Percentiles rank a stretch among this genome's conserved stretches.
Conservation (phyloP, 208 protist species). For the Trypanosoma melophagium region DNA sequence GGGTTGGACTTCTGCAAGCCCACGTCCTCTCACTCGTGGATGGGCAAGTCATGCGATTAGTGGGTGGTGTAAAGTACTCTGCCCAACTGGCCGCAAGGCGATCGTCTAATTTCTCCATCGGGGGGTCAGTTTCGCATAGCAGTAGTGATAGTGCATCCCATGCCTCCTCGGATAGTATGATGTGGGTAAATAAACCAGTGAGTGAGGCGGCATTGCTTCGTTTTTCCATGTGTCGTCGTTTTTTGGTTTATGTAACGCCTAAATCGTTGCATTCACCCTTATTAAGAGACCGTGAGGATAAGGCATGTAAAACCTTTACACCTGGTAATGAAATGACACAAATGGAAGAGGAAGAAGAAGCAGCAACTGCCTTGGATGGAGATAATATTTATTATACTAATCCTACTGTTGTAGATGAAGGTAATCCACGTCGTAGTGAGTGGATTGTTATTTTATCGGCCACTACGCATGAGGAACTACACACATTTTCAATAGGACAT, state of each 20-base stretch:
- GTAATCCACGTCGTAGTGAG: conserved; percentile 20
- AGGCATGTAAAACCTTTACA: not conserved
- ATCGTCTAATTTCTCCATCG: not conserved
- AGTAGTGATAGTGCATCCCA: not conserved
- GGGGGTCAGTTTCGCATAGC: not conserved
- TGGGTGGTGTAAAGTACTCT: conserved; percentile 31
- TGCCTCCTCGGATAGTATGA: not conserved
- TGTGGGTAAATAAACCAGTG: not conserved
- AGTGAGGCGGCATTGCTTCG: conserved; percentile 28
- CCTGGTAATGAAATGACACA: not conserved
- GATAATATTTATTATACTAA: too few species aligned
- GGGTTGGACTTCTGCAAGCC: conserved; percentile 23
- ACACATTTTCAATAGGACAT: conserved; percentile 17
- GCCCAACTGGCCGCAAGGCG: conserved; percentile 10
- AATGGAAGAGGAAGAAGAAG: not conserved
- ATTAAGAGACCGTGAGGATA: not conserved
- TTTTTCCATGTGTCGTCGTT: conserved; percentile 28
- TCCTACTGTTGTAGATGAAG: not conserved
- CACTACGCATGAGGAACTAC: conserved; percentile 28
- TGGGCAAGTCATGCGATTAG: conserved; percentile 27
- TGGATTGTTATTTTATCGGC: conserved; percentile 29
- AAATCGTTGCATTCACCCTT: conserved; percentile 23
- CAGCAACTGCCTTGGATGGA: not conserved
- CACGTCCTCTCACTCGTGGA: conserved; percentile 30
- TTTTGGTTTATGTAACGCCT: conserved; percentile 28